Base-by-base conservation (phyloP, 768 basidiomycete genomes). In the Tephrocybe sp. region DNA sequence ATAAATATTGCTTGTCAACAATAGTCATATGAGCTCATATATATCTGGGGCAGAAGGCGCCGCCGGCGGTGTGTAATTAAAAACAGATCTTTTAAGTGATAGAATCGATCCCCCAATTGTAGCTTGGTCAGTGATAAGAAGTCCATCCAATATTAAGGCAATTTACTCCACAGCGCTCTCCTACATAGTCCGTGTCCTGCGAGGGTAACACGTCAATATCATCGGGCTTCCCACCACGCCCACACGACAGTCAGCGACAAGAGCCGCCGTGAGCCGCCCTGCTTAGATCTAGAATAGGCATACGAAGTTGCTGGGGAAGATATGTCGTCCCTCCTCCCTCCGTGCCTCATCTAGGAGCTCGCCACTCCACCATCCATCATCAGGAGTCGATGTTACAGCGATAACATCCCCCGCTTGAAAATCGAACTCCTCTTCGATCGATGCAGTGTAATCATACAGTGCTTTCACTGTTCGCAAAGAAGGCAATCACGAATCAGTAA, bases 321-420 rank as follows among this genome's bases (percentile, higher is more conserved):
- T 80, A 62, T 88, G 82, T 61, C 84, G 74, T 32, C 90, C 90
- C 21, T 79, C 75, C 55, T 82, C 76, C 56, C 88, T 74, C 61
- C 91, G 74, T 34, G 75, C 74, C 58, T 91, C 88, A 58, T 90
- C 88, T 40, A 92, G 68, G 55, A 93, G 67, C 63, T 89, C 86
- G 17, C 96, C 96, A 58, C 86, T 90, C 96, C 95, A 98, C 96
- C 96, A 98, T 1, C 96, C 96, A 64, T 97, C 95, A 62, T 94
- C 93, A 8, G 94, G 94, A 15, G 93, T 95, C 8, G 84, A 81
- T 0, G 93, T 96, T 18, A 98, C 95, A 1, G 95, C 95, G 58
- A 98, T 97, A 56, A 97, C 87, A 72, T 98, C 96, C n/a, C 90
- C 91, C 11, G 84, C 72, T 65, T 94, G 91, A 81, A 98, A 98